Evolutionary conservation across 129 eudicot genomes (phyloP).

Genomic region (Apium graveolens): DNA sequence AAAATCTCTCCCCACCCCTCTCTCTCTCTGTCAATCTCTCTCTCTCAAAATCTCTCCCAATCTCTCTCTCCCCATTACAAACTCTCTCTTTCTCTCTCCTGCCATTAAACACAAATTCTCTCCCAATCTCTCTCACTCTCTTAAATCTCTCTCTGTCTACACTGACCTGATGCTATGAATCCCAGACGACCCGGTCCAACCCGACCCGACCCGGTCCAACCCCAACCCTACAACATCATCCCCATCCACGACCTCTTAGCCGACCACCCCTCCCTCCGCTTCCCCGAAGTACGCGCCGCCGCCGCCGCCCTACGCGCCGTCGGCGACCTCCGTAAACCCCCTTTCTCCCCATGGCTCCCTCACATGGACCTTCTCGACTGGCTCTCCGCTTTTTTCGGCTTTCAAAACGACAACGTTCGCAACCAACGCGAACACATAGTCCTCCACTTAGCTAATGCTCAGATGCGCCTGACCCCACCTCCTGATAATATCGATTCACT

Average conservation of each 20-base stretch:
- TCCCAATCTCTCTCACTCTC: not conserved
- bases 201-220: conserved; percentile 1
- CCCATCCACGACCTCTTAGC: conserved; percentile 72
- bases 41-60: not conserved
- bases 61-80: not conserved
- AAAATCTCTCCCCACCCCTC: not conserved
- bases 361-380: conserved; percentile 81
- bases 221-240: conserved; percentile 61
- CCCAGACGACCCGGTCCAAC: conserved; percentile 25
- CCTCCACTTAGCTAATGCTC: conserved; percentile 69
- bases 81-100: not conserved
- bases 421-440: conserved; percentile 86
- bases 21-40: not conserved
- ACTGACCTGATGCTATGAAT: conserved; percentile 26
- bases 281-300: conserved; percentile 89
- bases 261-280: conserved; percentile 87
- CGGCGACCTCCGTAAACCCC: conserved; percentile 74
- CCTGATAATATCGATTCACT: conserved; percentile 66
- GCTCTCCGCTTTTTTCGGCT: conserved; percentile 81
- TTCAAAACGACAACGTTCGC: conserved; percentile 49
- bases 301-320: conserved; percentile 71
- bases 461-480: conserved; percentile 83
- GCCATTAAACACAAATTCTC: not conserved
- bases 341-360: conserved; percentile 45
- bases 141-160: not conserved